phyloP scores from a whole-genome alignment of 176 grass and related monocot species.

The Aegilops longissima region DNA sequence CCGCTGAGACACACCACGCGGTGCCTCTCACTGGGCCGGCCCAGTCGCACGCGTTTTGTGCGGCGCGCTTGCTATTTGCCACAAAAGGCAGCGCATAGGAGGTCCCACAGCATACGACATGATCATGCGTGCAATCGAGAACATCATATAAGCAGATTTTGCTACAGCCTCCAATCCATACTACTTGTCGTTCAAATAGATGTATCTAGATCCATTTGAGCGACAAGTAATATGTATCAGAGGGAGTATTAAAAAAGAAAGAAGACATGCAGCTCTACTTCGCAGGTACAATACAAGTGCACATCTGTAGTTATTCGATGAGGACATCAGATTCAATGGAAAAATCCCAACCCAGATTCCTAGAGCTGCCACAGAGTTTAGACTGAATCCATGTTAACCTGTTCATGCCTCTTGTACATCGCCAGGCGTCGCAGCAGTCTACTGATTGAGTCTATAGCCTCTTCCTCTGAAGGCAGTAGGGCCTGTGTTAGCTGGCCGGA shows the following conservation, averaged over 20 bases:
- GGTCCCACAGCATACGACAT: background rate
- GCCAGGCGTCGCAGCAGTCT: conserved; percentile 2
- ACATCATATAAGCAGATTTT: background rate
- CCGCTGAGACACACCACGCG: no score
- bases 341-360: background rate
- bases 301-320: background rate
- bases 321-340: background rate
- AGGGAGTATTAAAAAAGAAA: background rate
- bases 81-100: no score
- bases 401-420: conserved; percentile 11
- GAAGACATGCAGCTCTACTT: background rate
- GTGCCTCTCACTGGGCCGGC: no score
- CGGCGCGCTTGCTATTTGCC: no score
- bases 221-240: no score
- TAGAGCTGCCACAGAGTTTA: background rate
- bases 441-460: conserved; percentile 69
- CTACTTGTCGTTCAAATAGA: no score
- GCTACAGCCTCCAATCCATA: no score
- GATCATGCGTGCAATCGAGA: background rate
- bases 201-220: no score
- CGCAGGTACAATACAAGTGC: background rate
- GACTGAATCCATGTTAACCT: background rate
- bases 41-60: no score
- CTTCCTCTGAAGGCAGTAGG: conserved; percentile 68
- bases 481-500: conserved; percentile 29